Base-by-base conservation (phyloP, 1,139 yeast species). In the Saccharomyces hybrid region DNA sequence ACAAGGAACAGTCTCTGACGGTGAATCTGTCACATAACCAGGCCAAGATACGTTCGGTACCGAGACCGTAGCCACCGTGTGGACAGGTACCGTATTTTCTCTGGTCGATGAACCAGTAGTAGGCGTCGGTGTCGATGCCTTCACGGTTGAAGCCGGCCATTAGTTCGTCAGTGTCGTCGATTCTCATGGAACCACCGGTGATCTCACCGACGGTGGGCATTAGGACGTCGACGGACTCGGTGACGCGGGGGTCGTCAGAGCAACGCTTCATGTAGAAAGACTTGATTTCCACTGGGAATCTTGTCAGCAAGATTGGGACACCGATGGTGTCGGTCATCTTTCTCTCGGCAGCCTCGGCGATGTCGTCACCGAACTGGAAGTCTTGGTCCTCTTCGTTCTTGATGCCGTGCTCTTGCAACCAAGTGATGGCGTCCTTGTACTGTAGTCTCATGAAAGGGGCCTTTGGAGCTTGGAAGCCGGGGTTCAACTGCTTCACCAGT, bases 121-220 rank as follows among this genome's bases (percentile, higher is more conserved):
- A 93, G 29, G 85, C 77, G 29, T 76, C 78, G 57, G 89, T 80
- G 69, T 84, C 85, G 67, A 93, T 88, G 55, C 84, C 84, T 77
- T 93, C 99, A 74, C 97, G 88, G 76, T 85, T 84, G 79, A 91
- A 86, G 55, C 97, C 97, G 53, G 83, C 95, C 67, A 87, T 71
- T 65, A 93, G 80, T 73, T 91, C 98, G 49, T 88, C 90, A 60
- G 80, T 77, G 65, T 84, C 83, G 62, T 80, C 82, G 64, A 90
- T 90, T 81, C 99, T 90, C 99, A 93, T 93, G 53, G 98, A 91
- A 57, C 99, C 99, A 73, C 99, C 99, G 51, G 96, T 88, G 68
- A 93, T 87, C 76, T 91, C 98, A 71, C 99, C 99, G 55, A 93
- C 99, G 68, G 88, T 91, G 67, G 99, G 99, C 97, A 93, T 91